Evolutionary conservation across 345 rosid species (phyloP).

Genomic region (Tarenaya hassleriana): DNA sequence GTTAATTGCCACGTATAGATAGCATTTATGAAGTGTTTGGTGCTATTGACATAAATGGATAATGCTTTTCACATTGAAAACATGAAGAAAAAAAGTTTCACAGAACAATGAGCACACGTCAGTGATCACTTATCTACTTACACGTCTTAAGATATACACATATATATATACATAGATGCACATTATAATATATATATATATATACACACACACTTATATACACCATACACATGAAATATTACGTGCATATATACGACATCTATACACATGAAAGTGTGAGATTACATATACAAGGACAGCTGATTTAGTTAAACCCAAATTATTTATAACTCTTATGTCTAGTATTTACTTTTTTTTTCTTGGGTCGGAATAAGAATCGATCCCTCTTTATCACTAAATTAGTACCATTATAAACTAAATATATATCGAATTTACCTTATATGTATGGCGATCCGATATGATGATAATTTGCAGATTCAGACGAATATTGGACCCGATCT

Average conservation of each 20-base stretch:
- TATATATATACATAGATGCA: slow-evolving; percentile 4
- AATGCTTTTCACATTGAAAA: too few relatives aligned
- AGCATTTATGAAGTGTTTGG: too few relatives aligned
- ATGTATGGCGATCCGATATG: slow-evolving; percentile 19
- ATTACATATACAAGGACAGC: not conserved
- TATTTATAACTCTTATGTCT: slow-evolving; percentile 4
- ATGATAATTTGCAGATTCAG: slow-evolving; percentile 1
- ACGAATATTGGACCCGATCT: not conserved
- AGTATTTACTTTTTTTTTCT: too few relatives aligned
- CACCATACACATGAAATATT: not conserved
- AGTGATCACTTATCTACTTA: too few relatives aligned
- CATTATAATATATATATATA: slow-evolving; percentile 5
- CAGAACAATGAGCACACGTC: too few relatives aligned
- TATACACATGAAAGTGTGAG: not conserved
- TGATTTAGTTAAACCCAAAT: not conserved
- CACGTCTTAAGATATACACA: not conserved
- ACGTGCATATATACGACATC: not conserved
- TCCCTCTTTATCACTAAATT: slow-evolving; percentile 17
- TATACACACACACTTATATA: slow-evolving; percentile 1
- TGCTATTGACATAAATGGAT: too few relatives aligned
- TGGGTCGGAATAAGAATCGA: not conserved
- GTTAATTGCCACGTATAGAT: too few relatives aligned
- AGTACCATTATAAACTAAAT: slow-evolving; percentile 13
- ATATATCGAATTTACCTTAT: slow-evolving; percentile 14
- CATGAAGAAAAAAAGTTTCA: too few relatives aligned